phyloP scores from a whole-genome alignment of 176 grass and related monocot species.

The Tuctoria greenei region DNA sequence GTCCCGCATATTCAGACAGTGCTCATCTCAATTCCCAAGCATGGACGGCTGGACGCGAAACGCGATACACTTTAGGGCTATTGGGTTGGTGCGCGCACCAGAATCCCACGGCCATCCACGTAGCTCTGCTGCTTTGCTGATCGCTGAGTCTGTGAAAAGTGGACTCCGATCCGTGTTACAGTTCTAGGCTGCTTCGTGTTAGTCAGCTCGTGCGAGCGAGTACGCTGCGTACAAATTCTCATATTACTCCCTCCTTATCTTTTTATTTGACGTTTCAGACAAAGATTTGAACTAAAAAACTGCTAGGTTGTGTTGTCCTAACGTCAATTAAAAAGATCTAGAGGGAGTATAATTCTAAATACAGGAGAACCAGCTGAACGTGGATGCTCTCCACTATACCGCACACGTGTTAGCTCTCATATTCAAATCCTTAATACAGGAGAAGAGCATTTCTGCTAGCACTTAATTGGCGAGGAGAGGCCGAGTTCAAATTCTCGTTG shows the following conservation, averaged over 20 bases:
- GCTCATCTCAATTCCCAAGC: not conserved
- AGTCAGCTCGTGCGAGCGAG: not conserved
- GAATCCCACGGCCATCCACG: conserved; percentile 16
- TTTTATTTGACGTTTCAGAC: no score
- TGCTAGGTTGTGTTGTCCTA: no score
- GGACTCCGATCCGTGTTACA: not conserved
- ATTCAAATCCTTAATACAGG: not conserved
- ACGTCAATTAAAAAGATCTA: no score
- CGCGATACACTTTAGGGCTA: no score
- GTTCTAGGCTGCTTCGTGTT: not conserved
- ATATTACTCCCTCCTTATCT: no score
- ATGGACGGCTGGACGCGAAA: not conserved
- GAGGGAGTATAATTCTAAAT: no score
- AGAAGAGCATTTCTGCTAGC: not conserved
- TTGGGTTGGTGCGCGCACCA: not conserved
- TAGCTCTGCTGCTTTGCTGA: conserved; percentile 12
- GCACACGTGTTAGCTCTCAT: not conserved
- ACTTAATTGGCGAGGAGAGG: not conserved
- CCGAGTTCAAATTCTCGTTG: not conserved
- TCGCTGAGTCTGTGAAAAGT: not conserved
- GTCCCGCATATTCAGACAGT: conserved; percentile 11
- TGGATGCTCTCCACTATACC: not conserved
- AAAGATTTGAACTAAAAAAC: no score
- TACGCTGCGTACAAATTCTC: no score
- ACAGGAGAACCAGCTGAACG: no score